Percentiles rank a stretch among this genome's conserved stretches.
These are phyloP conservation scores for Boletus smithii DNA, from an alignment of 1,284 basidiomycete species.

Conservation along the genomic window DNA sequence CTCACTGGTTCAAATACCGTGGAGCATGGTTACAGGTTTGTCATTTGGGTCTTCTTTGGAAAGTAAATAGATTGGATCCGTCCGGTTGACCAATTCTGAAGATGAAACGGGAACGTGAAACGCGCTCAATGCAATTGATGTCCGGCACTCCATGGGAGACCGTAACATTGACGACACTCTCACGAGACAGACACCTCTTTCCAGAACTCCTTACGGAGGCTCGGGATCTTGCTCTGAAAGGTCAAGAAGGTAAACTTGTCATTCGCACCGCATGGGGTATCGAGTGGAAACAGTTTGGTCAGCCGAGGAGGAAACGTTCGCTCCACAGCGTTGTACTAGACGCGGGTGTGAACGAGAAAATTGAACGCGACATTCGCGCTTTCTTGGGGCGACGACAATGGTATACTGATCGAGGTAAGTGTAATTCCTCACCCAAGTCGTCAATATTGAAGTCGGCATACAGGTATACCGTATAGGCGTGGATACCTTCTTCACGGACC, in stretches of 20 bases:
- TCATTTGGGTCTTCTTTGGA: constrained; percentile 20
- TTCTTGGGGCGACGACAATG: constrained; percentile 87
- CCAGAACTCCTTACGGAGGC: constrained; percentile 83
- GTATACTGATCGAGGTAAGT: constrained; percentile 93
- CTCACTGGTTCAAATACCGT: constrained; percentile 87
- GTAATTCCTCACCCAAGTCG: constrained; percentile 2
- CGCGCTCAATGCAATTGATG: constrained; percentile 87
- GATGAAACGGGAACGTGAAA: constrained; percentile 93
- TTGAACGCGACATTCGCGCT: constrained; percentile 76
- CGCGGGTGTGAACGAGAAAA: constrained; percentile 73
- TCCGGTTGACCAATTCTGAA: constrained; percentile 33
- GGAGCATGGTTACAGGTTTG: constrained; percentile 94
- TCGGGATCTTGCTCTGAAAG: constrained; percentile 79
- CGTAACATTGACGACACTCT: constrained; percentile 90
- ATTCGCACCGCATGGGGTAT: constrained; percentile 96
- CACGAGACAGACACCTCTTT: constrained; percentile 80
- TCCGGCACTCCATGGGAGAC: constrained; percentile 98
- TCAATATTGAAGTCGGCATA: constrained; percentile 9
- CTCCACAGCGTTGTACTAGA: constrained; percentile 90
- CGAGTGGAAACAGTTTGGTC: constrained; percentile 96
- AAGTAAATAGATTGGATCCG: constrained; percentile 2
- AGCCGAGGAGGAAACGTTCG: constrained; percentile 84
- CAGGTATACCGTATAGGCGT: constrained; percentile 95
- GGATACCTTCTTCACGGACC: constrained; percentile 96
- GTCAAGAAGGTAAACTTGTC: constrained; percentile 91